A percentile compares a stretch with the other conserved stretches of the same genome.
Conservation (phyloP, 345 rosid species). For the Acer yangbiense region DNA sequence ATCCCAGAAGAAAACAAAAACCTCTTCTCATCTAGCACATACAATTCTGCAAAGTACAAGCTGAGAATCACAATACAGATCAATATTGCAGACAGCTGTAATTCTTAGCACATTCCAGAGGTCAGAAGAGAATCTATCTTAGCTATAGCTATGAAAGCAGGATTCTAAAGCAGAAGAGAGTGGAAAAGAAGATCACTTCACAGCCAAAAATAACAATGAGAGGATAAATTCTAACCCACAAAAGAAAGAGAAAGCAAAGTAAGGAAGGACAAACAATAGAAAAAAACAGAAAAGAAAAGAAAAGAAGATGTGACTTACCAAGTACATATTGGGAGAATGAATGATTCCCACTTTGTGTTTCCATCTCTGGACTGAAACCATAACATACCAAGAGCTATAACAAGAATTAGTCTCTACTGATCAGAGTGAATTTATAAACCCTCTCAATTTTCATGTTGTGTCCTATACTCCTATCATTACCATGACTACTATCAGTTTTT, state of each 20-base stretch:
- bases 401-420: background rate
- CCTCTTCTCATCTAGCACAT: background rate
- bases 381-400: background rate
- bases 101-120: background rate
- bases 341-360: background rate
- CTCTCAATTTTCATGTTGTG: background rate
- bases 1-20: background rate
- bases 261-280: background rate
- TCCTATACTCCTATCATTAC: background rate
- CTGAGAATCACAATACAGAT: background rate
- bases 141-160: background rate
- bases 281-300: background rate
- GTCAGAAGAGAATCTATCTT: background rate
- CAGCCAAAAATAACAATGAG: background rate
- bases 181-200: background rate
- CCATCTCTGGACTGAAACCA: background rate
- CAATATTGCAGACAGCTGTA: background rate
- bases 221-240: background rate
- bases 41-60: background rate
- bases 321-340: background rate
- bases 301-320: slow-evolving; percentile 1
- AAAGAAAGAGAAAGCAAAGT: background rate
- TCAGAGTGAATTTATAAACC: background rate
- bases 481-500: background rate
- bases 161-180: slow-evolving; percentile 14